A percentile compares a stretch with the other conserved stretches of the same genome.
Evolutionary conservation across 805 yeast genomes (phyloP).

Genomic region (Wickerhamiella occidentalis): DNA sequence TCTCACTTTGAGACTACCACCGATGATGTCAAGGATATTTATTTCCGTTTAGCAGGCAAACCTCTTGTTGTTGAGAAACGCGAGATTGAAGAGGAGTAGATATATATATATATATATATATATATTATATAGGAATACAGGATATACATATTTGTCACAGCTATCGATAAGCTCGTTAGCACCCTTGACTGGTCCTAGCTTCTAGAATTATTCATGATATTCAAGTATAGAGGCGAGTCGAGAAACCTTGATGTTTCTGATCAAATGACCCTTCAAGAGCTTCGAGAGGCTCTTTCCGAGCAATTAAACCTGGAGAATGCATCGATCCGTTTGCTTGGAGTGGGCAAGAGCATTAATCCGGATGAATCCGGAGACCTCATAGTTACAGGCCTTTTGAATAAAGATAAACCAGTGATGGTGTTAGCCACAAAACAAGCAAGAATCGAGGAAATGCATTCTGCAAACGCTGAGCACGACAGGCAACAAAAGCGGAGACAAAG

Average conservation of each 20-base stretch:
- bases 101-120: too few relatives aligned
- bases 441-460: constrained; percentile 19
- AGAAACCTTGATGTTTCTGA: not conserved
- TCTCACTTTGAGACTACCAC: constrained; percentile 95
- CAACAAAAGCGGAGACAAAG: constrained; percentile 16
- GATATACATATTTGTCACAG: too few relatives aligned
- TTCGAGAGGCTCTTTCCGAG: not conserved
- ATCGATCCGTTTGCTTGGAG: constrained; percentile 5
- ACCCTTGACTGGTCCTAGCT: not conserved
- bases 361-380: not conserved
- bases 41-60: constrained; percentile 82
- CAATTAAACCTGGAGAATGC: not conserved
- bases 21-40: constrained; percentile 90
- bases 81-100: constrained; percentile 50
- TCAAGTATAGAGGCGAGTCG: constrained; percentile 5
- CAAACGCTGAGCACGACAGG: constrained; percentile 20
- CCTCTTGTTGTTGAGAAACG: constrained; percentile 79
- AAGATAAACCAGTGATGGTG: constrained; percentile 16
- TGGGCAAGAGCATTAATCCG: constrained; percentile 6
- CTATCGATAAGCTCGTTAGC: not conserved
- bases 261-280: not conserved
- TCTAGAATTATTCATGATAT: constrained; percentile 1
- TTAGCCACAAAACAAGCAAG: constrained; percentile 25
- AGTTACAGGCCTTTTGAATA: not conserved
- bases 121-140: too few relatives aligned